These are phyloP conservation scores for Monilinia fructigena DNA, from an alignment of 2,329 filamentous ascomycete species.

Conservation along the genomic window DNA sequence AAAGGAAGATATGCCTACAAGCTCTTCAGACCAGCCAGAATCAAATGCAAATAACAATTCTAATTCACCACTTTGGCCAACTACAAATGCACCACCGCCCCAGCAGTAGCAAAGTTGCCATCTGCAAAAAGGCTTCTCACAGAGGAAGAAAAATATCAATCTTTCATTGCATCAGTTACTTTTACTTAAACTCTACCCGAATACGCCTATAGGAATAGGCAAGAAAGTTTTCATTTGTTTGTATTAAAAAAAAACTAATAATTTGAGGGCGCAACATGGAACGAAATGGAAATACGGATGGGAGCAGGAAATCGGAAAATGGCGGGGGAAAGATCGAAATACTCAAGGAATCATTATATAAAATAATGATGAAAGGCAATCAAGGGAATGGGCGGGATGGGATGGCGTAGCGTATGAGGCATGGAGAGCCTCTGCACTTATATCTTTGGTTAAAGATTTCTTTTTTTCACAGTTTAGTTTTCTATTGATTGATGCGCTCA, in stretches of 20 bases:
- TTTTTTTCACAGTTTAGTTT: not conserved
- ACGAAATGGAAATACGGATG: slow-evolving; percentile 10
- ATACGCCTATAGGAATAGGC: not conserved
- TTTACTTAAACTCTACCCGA: not conserved
- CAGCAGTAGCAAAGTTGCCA: slow-evolving; percentile 26
- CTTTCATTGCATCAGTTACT: slow-evolving; percentile 42
- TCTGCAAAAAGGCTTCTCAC: slow-evolving; percentile 39
- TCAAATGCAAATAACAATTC: slow-evolving; percentile 16
- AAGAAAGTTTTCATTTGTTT: slow-evolving; percentile 11
- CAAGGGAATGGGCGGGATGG: slow-evolving; percentile 7
- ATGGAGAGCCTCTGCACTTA: not conserved
- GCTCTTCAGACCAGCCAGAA: slow-evolving; percentile 10
- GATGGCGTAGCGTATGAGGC: slow-evolving; percentile 4
- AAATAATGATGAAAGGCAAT: slow-evolving; percentile 15
- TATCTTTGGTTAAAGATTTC: slow-evolving; percentile 8
- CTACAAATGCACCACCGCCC: slow-evolving; percentile 30
- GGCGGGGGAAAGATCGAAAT: slow-evolving; percentile 5
- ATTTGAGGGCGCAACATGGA: slow-evolving; percentile 1
- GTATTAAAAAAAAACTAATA: slow-evolving; percentile 6
- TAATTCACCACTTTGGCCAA: slow-evolving; percentile 33
- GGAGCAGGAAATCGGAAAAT: slow-evolving; percentile 10
- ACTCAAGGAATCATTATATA: slow-evolving; percentile 9
- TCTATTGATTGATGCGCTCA: not conserved
- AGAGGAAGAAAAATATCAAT: slow-evolving; percentile 50
- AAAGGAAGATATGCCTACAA: slow-evolving; percentile 24